Base-by-base conservation (phyloP, 768 basidiomycete species). In the Hericium rajendrae region DNA sequence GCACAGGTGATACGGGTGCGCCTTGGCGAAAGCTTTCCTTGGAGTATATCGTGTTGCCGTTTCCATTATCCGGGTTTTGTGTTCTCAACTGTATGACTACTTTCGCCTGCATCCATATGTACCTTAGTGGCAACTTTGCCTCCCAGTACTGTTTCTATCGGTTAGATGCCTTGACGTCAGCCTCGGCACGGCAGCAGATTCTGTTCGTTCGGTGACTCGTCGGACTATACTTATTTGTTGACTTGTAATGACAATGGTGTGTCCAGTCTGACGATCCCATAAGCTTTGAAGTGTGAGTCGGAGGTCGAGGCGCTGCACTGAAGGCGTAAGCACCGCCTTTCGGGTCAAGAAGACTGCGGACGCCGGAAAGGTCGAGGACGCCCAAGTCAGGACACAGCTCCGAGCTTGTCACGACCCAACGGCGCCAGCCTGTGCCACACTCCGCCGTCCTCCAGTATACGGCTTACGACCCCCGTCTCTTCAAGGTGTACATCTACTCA, bases 1-100 rank as follows among this genome's bases (percentile, higher is more conserved):
- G 41, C 57, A 49, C 51, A 53, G 58, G 46, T 51, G 40, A 38
- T 32, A 32, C 32, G 32, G 28, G 62, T 64, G 32, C 60, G 64
- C 46, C 39, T 43, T 39, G 10, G 37, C 39, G 13, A 13, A 18
- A 12, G 13, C 4, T 53, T 40, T 38, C 4, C 20, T 38, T 53
- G 52, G 16, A 53, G 32, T 53, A 32, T n/a, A 28, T 38, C 18
- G 12, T 11, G n/a, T 53, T 38, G 6, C 26, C 16, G 20, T 37
- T 24, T 51, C 6, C 32, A 32, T 38, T 40, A 18, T 40, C 26
- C 12, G 54, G 39, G 54, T 54, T 38, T 38, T 11, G 28, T 15
- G 52, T 38, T 18, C 20, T 20, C n/a, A 20, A 20, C 15, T 46
- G 43, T 46, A 46, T 20, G 43, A 46, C 43, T 46, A 46, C 20